Base-by-base conservation (phyloP, 208 protist species). In the Tetramitus jugosus region DNA sequence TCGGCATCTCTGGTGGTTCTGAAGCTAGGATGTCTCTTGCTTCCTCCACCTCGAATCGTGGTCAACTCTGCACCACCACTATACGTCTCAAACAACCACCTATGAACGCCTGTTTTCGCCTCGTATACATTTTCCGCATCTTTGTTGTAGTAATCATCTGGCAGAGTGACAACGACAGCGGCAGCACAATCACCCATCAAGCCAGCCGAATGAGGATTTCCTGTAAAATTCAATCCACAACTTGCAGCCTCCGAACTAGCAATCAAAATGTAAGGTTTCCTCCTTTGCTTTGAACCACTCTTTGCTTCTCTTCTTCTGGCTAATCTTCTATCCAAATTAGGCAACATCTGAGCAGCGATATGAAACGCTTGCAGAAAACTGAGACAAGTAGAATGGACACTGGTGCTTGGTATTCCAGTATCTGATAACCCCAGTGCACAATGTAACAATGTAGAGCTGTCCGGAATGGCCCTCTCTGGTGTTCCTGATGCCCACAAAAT, bases 101-200 rank as follows among this genome's bases (percentile, higher is more conserved):
- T 69, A 43, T 13, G 14, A 26, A 69, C 14, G 13, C 35, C 10
- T 10, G 49, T 26, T 56, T 10, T 26, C 49, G 10, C 49, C 20
- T 56, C 49, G 10, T n/a, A n/a, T n/a, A n/a, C n/a, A n/a, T n/a
- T n/a, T n/a, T n/a, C n/a, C n/a, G n/a, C n/a, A n/a, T n/a, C n/a
- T n/a, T n/a, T n/a, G n/a, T n/a, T n/a, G n/a, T n/a, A n/a, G n/a
- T n/a, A n/a, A n/a, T n/a, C n/a, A n/a, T 56, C 43, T 2, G 33
- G 13, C n/a, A 4, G 6, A n/a, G 62, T 39, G 2, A 39, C 20
- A n/a, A 69, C 62, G 6, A 69, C 39, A 31, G 39, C 62, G 33
- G 62, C 62, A n/a, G 62, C 62, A 42, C 62, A 29, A 42, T 43
- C 62, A 31, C 62, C 62, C 7, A 69, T 69, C 31, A 69, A 43